phyloP scores from a whole-genome alignment of 1,284 basidiomycete genomes.

The Boletellus dicymbophilus region DNA sequence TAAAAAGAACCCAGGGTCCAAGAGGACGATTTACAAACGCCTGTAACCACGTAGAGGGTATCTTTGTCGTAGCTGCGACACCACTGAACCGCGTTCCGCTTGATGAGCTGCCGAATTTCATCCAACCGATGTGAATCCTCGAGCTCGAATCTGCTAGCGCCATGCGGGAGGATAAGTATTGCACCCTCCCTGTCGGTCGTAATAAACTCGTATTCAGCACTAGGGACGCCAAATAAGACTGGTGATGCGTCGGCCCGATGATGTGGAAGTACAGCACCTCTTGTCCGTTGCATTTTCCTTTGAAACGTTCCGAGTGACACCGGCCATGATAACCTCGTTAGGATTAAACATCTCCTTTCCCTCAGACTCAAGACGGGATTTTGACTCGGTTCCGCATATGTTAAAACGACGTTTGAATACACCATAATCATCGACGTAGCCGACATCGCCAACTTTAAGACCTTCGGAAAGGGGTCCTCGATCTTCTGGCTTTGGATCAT shows the following conservation, averaged over 20 bases:
- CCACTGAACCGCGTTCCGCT: neutral
- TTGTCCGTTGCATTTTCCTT: no score
- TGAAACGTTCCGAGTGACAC: no score
- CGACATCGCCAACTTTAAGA: constrained; percentile 4
- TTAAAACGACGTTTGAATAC: neutral
- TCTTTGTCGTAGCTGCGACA: neutral
- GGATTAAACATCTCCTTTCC: no score
- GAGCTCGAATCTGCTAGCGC: neutral
- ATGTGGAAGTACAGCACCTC: no score
- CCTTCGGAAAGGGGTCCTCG: constrained; percentile 4
- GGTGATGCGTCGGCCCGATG: no score
- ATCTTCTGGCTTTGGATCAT: constrained; percentile 4
- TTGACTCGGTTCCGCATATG: neutral
- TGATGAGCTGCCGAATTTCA: neutral
- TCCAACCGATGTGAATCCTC: neutral
- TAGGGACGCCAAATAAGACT: no score
- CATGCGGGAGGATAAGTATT: constrained; percentile 11
- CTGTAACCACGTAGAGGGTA: constrained; percentile 15
- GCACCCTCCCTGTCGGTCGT: neutral
- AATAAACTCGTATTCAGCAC: neutral
- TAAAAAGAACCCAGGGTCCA: constrained; percentile 11
- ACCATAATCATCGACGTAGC: neutral
- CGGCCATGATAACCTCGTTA: no score
- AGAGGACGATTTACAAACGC: constrained; percentile 7
- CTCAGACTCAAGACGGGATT: no score